phyloP scores from a whole-genome alignment of 352 stramenopile genomes.

The Blastocystis hominis region DNA sequence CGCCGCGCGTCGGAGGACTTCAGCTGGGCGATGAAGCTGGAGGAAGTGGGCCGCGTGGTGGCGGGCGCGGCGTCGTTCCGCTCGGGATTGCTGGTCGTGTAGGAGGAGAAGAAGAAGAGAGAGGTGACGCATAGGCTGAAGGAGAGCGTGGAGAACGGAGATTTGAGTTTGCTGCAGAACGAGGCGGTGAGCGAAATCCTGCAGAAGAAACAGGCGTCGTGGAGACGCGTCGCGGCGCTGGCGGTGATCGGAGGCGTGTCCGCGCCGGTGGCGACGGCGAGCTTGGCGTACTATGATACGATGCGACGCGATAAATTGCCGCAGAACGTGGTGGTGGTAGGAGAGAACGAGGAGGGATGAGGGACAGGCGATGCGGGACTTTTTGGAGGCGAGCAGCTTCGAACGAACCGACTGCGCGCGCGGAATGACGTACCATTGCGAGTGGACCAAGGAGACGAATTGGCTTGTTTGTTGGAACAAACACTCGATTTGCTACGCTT shows the following conservation, averaged over 20 bases:
- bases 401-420: not conserved
- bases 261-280: constrained; percentile 76
- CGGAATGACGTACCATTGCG: constrained; percentile 29
- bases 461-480: not conserved
- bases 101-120: not conserved
- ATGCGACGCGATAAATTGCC: constrained; percentile 85
- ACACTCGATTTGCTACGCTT: not conserved
- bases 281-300: constrained; percentile 91
- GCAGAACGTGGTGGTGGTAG: constrained; percentile 78
- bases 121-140: constrained; percentile 2
- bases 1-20: constrained; percentile 80
- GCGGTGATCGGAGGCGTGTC: constrained; percentile 84
- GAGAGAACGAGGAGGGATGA: too few species aligned
- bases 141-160: not conserved
- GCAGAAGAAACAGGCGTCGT: constrained; percentile 81
- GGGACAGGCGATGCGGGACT: constrained; percentile 58
- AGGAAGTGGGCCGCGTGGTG: constrained; percentile 77
- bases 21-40: constrained; percentile 87
- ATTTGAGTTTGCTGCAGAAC: not conserved
- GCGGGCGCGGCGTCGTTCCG: too few species aligned
- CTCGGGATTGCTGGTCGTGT: not conserved
- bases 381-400: not conserved
- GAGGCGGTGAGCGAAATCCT: not conserved
- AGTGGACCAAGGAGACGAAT: not conserved
- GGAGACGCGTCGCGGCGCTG: constrained; percentile 87